Evolutionary conservation across 441 rosid species (phyloP).

Genomic region (Pelargonium citronellum): DNA sequence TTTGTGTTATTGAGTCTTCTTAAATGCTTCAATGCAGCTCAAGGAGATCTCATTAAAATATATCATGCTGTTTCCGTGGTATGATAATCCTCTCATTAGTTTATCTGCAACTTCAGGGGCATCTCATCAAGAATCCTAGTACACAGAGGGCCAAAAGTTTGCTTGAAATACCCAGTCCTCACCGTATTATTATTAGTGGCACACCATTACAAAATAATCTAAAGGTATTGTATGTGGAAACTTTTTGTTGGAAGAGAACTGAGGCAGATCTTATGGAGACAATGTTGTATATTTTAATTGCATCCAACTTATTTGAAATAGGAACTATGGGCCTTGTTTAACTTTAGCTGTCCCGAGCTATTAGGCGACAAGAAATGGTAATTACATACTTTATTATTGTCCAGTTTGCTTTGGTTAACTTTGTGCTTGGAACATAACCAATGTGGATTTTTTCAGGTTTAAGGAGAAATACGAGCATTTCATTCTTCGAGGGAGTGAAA

Average conservation of each 20-base stretch:
- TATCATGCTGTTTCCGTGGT: not conserved
- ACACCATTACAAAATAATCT: conserved; percentile 96
- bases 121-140: conserved; percentile 88
- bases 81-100: conserved; percentile 4
- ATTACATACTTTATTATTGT: conserved; percentile 19
- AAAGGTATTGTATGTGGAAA: conserved; percentile 48
- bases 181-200: conserved; percentile 84
- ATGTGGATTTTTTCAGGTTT: conserved; percentile 49
- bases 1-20: not conserved
- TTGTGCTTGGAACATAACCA: conserved; percentile 23
- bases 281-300: conserved; percentile 10
- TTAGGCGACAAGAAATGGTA: conserved; percentile 83
- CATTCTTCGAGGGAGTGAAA: conserved; percentile 86
- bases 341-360: conserved; percentile 82
- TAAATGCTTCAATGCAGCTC: not conserved
- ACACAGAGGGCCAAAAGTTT: conserved; percentile 97
- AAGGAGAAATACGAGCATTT: conserved; percentile 66
- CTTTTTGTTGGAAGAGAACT: conserved; percentile 3
- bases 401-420: conserved; percentile 17
- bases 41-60: not conserved
- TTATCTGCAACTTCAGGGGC: conserved; percentile 50
- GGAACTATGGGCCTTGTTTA: conserved; percentile 95
- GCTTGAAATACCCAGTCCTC: conserved; percentile 85
- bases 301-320: conserved; percentile 26
- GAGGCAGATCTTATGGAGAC: conserved; percentile 8